Conservation (phyloP, 257 asterid species). For the Solanum pennellii region DNA sequence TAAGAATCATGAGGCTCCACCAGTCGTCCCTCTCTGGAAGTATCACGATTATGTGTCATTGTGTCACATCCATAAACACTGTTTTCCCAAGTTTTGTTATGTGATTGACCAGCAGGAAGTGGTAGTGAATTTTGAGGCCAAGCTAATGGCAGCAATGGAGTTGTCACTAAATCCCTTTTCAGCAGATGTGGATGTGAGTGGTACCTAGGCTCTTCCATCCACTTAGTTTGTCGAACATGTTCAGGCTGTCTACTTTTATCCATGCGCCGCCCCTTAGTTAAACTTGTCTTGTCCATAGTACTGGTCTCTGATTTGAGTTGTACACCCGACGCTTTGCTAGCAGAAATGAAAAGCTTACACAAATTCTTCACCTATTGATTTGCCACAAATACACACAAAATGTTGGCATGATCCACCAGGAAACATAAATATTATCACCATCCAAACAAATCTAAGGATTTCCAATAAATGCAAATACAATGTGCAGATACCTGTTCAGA, state of each 20-base stretch:
- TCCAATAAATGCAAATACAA: neutral
- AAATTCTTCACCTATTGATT: constrained; percentile 52
- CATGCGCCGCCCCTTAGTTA: neutral
- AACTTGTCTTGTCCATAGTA: neutral
- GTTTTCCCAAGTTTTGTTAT: constrained; percentile 28
- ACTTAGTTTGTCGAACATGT: constrained; percentile 16
- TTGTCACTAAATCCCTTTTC: constrained; percentile 19
- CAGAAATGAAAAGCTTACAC: constrained; percentile 45
- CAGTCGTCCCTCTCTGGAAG: constrained; percentile 17
- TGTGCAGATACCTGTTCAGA: constrained; percentile 49
- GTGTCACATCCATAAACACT: constrained; percentile 24
- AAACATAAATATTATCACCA: neutral
- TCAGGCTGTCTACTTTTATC: neutral
- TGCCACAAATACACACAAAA: constrained; percentile 1
- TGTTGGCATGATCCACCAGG: neutral
- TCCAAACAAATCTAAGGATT: neutral
- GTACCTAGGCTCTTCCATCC: constrained; percentile 17
- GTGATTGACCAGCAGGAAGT: constrained; percentile 19
- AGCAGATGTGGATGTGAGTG: constrained; percentile 31
- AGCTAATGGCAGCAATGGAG: constrained; percentile 7
- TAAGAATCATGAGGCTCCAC: constrained; percentile 8
- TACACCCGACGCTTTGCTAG: constrained; percentile 18
- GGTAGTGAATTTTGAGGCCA: constrained; percentile 12
- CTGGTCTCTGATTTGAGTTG: neutral
- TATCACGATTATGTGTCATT: constrained; percentile 18